Base-by-base conservation (phyloP, 805 yeast species). In the Pichia scutulata region DNA sequence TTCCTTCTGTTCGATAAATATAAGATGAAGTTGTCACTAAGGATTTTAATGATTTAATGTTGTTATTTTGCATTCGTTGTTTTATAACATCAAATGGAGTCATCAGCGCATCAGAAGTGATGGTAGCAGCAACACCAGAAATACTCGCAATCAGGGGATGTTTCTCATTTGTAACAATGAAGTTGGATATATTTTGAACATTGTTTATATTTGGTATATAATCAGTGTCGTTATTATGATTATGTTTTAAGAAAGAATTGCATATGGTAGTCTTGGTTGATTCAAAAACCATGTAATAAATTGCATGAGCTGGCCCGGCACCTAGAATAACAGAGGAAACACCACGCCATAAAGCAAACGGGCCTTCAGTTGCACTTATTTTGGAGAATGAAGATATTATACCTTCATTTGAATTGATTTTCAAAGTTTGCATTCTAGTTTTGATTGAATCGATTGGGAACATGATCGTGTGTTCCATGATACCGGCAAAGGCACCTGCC, bases 221-320 rank as follows among this genome's bases (percentile, higher is more conserved):
- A 21, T 23, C 18, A 19, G 26, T 33, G 8, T 9, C 7, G 8
- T 6, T n/a, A 21, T 24, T 39, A 30, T 49, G 50, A 19, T 41
- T 37, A 73, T 76, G 41, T 72, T 76, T 43, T 62, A 52, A 49
- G 36, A 51, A 33, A 14, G 46, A 36, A 47, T 71, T 69, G 37
- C 73, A 74, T 46, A 85, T 67, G 13, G 74, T 63, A 8, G 84
- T 80, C 63, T 86, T 85, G 44, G 89, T 76, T 46, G 81, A 75
- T 68, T 92, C 99, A 67, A 89, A 93, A 4, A 93, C 95, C n/a
- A 90, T 82, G 65, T 89, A 92, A 69, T 93, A 92, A 7, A 93
- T 85, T 4, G 98, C 98, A 70, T 92, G 99, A 3, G 98, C 97
- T 2, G 99, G 99, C 7, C 99, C 99, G n/a, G 99, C 97, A 39